These are phyloP conservation scores for Pinus albicaulis DNA, from an alignment of 75 land plant species.

Conservation along the genomic window DNA sequence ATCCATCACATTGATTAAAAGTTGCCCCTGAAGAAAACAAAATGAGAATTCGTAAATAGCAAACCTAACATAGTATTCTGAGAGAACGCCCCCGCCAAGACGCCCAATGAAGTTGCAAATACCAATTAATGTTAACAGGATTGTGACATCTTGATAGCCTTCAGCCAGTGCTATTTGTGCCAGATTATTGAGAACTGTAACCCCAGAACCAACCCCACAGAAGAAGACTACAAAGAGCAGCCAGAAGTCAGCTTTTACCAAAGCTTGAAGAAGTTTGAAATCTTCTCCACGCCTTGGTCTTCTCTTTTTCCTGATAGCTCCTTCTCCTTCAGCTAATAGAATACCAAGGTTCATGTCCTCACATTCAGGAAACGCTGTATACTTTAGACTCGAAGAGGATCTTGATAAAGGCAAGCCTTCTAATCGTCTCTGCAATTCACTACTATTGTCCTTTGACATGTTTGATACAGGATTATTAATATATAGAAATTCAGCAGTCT, in stretches of 20 bases:
- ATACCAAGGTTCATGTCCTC: constrained; percentile 31
- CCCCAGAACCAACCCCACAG: constrained; percentile 52
- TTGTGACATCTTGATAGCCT: constrained; percentile 41
- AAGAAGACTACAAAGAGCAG: constrained; percentile 42
- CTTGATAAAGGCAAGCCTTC: background rate
- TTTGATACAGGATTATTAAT: background rate
- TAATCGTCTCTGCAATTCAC: background rate
- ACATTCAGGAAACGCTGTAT: background rate
- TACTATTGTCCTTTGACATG: background rate
- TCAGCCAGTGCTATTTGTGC: constrained; percentile 53
- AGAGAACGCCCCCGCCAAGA: constrained; percentile 37
- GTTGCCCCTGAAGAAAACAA: background rate
- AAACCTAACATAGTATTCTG: constrained; percentile 32
- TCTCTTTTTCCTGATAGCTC: constrained; percentile 32
- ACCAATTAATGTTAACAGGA: constrained; percentile 37
- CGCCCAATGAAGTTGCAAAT: constrained; percentile 50
- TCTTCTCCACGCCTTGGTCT: constrained; percentile 44
- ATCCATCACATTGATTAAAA: background rate
- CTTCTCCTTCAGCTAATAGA: constrained; percentile 29
- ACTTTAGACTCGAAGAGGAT: background rate
- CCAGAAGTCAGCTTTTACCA: constrained; percentile 55
- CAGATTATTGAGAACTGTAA: constrained; percentile 40
- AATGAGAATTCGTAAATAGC: background rate
- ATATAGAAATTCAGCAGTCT: background rate
- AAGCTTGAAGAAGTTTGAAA: constrained; percentile 38